Evolutionary conservation across 805 yeast species (phyloP).

Genomic region (Kuraishia molischiana): DNA sequence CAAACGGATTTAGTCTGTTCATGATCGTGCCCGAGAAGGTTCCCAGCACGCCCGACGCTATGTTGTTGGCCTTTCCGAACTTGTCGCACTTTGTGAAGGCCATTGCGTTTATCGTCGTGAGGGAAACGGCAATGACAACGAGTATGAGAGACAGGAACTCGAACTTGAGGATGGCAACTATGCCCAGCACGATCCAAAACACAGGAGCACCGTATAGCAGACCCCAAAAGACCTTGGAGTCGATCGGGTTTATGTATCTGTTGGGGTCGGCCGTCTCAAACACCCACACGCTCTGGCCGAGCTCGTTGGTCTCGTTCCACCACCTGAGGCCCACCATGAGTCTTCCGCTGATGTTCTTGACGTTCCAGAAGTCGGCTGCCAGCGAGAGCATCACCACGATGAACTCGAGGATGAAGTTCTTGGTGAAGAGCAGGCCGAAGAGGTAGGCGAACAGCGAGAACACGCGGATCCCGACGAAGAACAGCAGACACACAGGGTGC

Average conservation of each 20-base stretch:
- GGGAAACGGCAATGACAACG: constrained; percentile 55
- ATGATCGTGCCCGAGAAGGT: constrained; percentile 34
- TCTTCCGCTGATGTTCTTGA: constrained; percentile 86
- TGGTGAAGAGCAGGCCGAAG: constrained; percentile 62
- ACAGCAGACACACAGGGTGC: constrained; percentile 71
- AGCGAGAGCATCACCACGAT: constrained; percentile 65
- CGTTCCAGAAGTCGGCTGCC: constrained; percentile 90
- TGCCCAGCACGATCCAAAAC: constrained; percentile 64
- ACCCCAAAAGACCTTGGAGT: constrained; percentile 82
- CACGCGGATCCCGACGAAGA: constrained; percentile 51
- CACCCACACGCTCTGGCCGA: constrained; percentile 74
- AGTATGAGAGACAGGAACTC: constrained; percentile 59
- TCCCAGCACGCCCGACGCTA: constrained; percentile 51
- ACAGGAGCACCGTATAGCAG: constrained; percentile 68
- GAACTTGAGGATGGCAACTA: constrained; percentile 71
- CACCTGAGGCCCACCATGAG: constrained; percentile 85
- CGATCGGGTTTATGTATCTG: constrained; percentile 78
- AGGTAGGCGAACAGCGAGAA: constrained; percentile 58
- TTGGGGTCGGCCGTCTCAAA: constrained; percentile 76
- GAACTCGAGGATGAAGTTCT: constrained; percentile 64
- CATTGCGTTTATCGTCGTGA: constrained; percentile 74
- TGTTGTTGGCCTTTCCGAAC: constrained; percentile 72
- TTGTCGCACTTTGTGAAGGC: constrained; percentile 91
- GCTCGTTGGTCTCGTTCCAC: constrained; percentile 83
- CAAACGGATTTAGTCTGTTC: constrained; percentile 36